Base-by-base conservation (phyloP, 129 eudicot species). In the Tanacetum coccineum region DNA sequence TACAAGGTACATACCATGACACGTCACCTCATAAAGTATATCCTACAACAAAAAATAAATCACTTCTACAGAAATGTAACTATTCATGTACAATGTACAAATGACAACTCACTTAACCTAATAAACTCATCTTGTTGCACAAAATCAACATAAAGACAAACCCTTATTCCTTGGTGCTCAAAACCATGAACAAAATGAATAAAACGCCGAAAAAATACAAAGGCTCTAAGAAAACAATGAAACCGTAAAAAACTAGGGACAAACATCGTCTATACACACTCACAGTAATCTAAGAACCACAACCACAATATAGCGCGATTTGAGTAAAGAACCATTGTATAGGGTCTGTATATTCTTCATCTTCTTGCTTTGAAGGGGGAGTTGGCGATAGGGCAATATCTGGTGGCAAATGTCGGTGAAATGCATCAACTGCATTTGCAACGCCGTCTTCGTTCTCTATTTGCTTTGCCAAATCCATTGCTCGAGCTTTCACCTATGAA, bases 391-490 rank as follows among this genome's bases (percentile, higher is more conserved):
- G 15, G 26, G 95, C 96, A 44, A 86, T 21, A 62, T 89, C 88
- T 6, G 91, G 65, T 3, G 99, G 97, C 68, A 94, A 70, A 74
- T 89, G 95, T 64, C 88, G 74, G 76, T 94, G 99, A 70, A 94
- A 94, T 26, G 97, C 88, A 71, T 89, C 79, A 42, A 94, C 99
- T 45, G 99, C 99, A 59, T 82, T 86, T 25, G 93, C 99, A 46
- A 89, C 97, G 2, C 99, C 99, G 62, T 94, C 99, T 79, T 94
- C 99, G 18, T 89, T 84, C 71, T 84, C 87, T 22, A 94, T 74
- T 30, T 82, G 55, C 67, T 58, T 59, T 46, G 99, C 95, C 61
- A 94, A 28, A 71, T 89, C 93, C 86, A 75, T 81, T 47, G 80
- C 90, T 70, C 83, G 82, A 48, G 82, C 73, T 86, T 94, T 89